phyloP scores from a whole-genome alignment of 1,284 basidiomycete species.

The Puccinia novopanici region DNA sequence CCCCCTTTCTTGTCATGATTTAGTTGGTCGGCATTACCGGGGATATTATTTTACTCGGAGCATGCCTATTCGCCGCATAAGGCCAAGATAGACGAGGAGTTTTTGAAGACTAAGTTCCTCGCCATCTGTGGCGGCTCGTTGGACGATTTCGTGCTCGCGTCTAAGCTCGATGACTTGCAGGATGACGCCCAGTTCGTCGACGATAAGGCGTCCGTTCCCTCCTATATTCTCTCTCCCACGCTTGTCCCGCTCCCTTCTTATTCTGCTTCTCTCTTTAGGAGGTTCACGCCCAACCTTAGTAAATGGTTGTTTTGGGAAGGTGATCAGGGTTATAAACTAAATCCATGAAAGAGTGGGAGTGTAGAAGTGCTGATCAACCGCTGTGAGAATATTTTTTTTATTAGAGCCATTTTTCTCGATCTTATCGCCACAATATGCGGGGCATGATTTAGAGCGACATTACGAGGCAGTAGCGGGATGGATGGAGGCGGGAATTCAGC shows the following conservation, averaged over 20 bases:
- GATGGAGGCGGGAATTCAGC: constrained; percentile 36
- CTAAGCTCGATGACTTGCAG: constrained; percentile 58
- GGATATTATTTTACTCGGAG: constrained; percentile 58
- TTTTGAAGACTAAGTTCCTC: constrained; percentile 56
- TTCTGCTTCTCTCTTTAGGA: constrained; percentile 51
- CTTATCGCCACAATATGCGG: constrained; percentile 56
- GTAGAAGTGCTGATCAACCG: neutral
- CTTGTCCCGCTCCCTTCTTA: neutral
- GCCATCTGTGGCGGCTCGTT: constrained; percentile 58
- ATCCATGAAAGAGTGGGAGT: neutral
- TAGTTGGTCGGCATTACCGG: constrained; percentile 54
- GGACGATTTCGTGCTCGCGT: constrained; percentile 59
- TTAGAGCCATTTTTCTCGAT: constrained; percentile 57
- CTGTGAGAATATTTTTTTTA: neutral
- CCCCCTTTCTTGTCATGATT: neutral
- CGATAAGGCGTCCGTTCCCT: constrained; percentile 50
- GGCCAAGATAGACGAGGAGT: constrained; percentile 55
- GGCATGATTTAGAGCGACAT: constrained; percentile 56
- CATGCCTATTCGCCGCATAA: constrained; percentile 56
- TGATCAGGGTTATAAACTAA: constrained; percentile 1
- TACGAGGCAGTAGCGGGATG: constrained; percentile 40
- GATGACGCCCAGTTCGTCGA: constrained; percentile 55
- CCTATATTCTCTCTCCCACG: neutral
- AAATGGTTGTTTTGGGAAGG: constrained; percentile 60
- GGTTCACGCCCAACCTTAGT: constrained; percentile 58